A percentile compares a stretch with the other conserved stretches of the same genome.
Evolutionary conservation across 371 early-diverging fungal genomes (phyloP).

Genomic region (Mortierella sp.): DNA sequence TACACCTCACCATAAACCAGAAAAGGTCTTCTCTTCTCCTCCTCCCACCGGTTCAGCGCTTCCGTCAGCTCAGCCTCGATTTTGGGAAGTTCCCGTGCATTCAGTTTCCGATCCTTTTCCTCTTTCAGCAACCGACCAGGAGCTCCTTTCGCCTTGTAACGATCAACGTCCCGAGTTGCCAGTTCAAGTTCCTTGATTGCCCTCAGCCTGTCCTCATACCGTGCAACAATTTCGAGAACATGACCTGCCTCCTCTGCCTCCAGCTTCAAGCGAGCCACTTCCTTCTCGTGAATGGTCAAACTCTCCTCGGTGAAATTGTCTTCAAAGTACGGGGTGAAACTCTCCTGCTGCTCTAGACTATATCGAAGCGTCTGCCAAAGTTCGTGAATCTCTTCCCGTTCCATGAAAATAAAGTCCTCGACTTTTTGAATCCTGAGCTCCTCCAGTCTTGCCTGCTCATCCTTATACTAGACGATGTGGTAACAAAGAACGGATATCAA

Average conservation of each 20-base stretch:
- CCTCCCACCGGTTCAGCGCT: constrained; percentile 36
- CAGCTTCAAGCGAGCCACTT: constrained; percentile 34
- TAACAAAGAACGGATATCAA: neutral
- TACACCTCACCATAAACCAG: constrained; percentile 52
- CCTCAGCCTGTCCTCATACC: constrained; percentile 33
- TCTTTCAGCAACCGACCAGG: constrained; percentile 53
- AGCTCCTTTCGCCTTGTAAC: constrained; percentile 31
- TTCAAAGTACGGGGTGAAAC: constrained; percentile 31
- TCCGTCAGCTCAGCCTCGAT: constrained; percentile 32
- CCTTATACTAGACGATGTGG: constrained; percentile 27
- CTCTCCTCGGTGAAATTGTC: constrained; percentile 41
- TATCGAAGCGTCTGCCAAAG: constrained; percentile 49
- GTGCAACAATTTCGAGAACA: constrained; percentile 29
- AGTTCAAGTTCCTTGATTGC: constrained; percentile 48
- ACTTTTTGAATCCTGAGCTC: constrained; percentile 36
- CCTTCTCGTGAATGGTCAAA: constrained; percentile 32
- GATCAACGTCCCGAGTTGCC: constrained; percentile 36
- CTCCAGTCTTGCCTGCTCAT: constrained; percentile 35
- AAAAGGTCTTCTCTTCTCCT: constrained; percentile 36
- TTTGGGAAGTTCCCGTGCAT: constrained; percentile 40
- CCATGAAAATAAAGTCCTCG: constrained; percentile 41
- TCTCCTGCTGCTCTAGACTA: constrained; percentile 35
- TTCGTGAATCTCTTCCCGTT: constrained; percentile 33
- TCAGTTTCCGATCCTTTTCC: constrained; percentile 43
- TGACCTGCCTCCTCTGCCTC: constrained; percentile 33